Conservation (phyloP, 2,329 filamentous ascomycete species). For the Colletotrichum shisoi region DNA sequence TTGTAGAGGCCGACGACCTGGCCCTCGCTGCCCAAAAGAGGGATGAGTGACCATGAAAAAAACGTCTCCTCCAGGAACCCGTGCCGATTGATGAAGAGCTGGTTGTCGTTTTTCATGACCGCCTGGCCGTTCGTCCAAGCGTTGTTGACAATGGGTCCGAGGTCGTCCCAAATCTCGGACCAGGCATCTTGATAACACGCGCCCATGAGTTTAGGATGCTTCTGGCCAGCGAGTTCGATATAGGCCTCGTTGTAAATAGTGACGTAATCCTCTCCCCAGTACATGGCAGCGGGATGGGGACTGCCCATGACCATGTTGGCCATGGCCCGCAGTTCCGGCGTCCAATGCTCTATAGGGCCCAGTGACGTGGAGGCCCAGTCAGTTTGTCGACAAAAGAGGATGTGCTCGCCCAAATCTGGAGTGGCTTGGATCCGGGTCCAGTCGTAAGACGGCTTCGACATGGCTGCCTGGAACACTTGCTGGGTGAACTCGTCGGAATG, state of each 20-base stretch:
- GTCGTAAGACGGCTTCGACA: slow-evolving; percentile 70
- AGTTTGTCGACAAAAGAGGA: slow-evolving; percentile 73
- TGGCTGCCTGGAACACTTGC: slow-evolving; percentile 50
- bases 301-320: slow-evolving; percentile 83
- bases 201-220: slow-evolving; percentile 80
- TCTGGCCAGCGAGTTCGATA: slow-evolving; percentile 74
- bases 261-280: slow-evolving; percentile 76
- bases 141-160: slow-evolving; percentile 72
- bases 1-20: slow-evolving; percentile 80
- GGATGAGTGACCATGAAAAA: slow-evolving; percentile 84
- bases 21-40: slow-evolving; percentile 76
- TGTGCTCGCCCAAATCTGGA: slow-evolving; percentile 71
- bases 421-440: slow-evolving; percentile 78
- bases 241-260: slow-evolving; percentile 79
- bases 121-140: slow-evolving; percentile 76
- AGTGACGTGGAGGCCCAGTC: slow-evolving; percentile 78
- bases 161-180: slow-evolving; percentile 76
- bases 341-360: slow-evolving; percentile 79
- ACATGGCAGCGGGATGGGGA: slow-evolving; percentile 77
- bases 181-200: slow-evolving; percentile 72
- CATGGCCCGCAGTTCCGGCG: slow-evolving; percentile 75
- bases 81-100: slow-evolving; percentile 73
- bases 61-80: slow-evolving; percentile 80
- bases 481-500: slow-evolving; percentile 56
- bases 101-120: slow-evolving; percentile 85